phyloP scores from a whole-genome alignment of 495 filamentous ascomycete species.

The Podospora australis region DNA sequence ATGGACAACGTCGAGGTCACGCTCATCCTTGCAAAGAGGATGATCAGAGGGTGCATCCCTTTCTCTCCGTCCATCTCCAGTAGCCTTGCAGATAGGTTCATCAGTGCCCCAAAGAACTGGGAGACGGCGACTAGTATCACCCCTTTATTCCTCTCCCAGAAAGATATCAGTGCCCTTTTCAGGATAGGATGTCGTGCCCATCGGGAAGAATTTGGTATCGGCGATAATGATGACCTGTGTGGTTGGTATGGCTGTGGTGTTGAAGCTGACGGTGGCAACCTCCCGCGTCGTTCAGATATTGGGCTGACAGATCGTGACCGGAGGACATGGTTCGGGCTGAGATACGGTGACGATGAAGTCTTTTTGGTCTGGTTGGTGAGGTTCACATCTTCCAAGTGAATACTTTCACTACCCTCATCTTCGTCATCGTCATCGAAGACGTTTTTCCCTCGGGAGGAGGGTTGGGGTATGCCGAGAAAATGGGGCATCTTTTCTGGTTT shows the following conservation, averaged over 20 bases:
- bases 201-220: constrained; percentile 17
- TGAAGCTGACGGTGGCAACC: constrained; percentile 2
- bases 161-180: constrained; percentile 4
- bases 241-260: background rate
- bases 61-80: constrained; percentile 68
- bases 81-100: constrained; percentile 79
- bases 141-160: constrained; percentile 58
- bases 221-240: no score
- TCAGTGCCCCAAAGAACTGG: constrained; percentile 79
- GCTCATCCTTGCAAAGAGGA: constrained; percentile 79
- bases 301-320: constrained; percentile 29
- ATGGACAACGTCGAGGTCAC: constrained; percentile 63
- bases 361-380: no score
- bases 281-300: constrained; percentile 14
- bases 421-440: no score
- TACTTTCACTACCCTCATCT: no score
- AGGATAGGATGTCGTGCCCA: background rate
- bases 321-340: constrained; percentile 20
- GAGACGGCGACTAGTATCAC: constrained; percentile 65
- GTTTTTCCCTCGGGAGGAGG: no score
- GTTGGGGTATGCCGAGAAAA: no score
- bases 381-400: no score
- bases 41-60: constrained; percentile 82
- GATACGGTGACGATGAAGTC: constrained; percentile 10
- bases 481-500: no score